These are phyloP conservation scores for Diaporthe aspalathi DNA, from an alignment of 2,329 filamentous ascomycete species.

Conservation along the genomic window DNA sequence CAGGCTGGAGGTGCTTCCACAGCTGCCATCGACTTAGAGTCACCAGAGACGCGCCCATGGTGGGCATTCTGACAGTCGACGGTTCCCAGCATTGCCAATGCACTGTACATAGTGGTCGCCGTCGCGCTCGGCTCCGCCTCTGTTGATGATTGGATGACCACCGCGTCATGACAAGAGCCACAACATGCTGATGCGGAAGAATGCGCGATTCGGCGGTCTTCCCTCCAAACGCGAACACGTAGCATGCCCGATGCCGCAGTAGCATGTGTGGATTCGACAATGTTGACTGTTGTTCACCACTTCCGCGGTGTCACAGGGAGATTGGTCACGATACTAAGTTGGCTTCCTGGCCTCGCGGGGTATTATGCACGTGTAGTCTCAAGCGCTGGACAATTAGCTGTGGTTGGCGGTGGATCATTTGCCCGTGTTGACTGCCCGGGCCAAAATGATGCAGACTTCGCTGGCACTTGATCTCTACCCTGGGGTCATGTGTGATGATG, in stretches of 20 bases:
- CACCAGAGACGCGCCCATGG: not conserved
- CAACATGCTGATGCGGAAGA: constrained; percentile 12
- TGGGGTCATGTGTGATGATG: constrained; percentile 36
- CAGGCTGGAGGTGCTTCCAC: not conserved
- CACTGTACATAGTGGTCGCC: not conserved
- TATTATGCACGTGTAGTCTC: constrained; percentile 14
- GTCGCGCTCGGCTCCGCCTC: constrained; percentile 6
- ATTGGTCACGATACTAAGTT: constrained; percentile 24
- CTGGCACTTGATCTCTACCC: constrained; percentile 25
- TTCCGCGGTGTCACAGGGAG: constrained; percentile 4
- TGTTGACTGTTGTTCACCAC: constrained; percentile 3
- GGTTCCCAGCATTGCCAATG: constrained; percentile 30
- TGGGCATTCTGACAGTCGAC: constrained; percentile 27
- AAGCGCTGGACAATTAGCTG: constrained; percentile 19
- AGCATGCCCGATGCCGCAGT: constrained; percentile 9
- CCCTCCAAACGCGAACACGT: constrained; percentile 18
- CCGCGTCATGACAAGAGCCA: constrained; percentile 19
- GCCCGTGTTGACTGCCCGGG: constrained; percentile 14
- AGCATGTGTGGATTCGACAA: constrained; percentile 8
- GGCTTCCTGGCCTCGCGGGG: constrained; percentile 16
- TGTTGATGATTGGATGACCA: constrained; percentile 17
- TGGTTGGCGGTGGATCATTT: constrained; percentile 31
- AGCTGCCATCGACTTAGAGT: not conserved
- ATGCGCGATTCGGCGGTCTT: constrained; percentile 16
- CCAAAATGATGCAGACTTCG: constrained; percentile 4